Evolutionary conservation across 1,284 basidiomycete species (phyloP), one percentile per base, ranked within the genome.

Genomic region (Malassezia vespertilionis): DNA sequence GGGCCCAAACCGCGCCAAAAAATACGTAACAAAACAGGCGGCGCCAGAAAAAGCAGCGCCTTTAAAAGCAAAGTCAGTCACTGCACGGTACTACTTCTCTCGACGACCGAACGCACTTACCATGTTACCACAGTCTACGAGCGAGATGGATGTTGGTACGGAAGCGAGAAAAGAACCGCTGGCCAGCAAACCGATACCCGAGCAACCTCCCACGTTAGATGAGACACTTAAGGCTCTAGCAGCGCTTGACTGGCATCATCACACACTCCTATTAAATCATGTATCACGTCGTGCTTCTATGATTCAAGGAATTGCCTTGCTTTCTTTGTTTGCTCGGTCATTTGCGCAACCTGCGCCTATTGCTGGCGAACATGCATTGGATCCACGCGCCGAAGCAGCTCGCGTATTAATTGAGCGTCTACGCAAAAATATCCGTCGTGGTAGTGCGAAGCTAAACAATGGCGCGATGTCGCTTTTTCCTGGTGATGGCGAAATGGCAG

Each of bases 281-380:
- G 82, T 93, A 51, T 78, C 85, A 2, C 76, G 84, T 23, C 77
- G 93, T 14, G 88, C 91, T 15, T 90, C 86, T 15, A 83, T 79
- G 53, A 79, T 89, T 2, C 93, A 99, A 71, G 91, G 93, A 0
- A 82, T 87, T 6, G 93, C 91, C 1, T 78, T 96, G 30, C 78
- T 99, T 24, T 86, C 88, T 0, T 76, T 99, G 4, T 90, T 84
- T 72, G 76, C 82, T 10, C 84, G 82, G 60, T 84, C 86, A 0
- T 82, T 95, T 64, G 44, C 51, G 12, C 39, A 20, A 17, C 18
- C 20, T 4, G 31, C 31, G 31, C 31, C 31, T 10, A 32, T 15
- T 11, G 22, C 30, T 36, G 7, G 17, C 34, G 20, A 21, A 32
- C 27, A 22, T 24, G 11, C 17, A n/a, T 6, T 15, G n/a, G 31